Conservation (phyloP, 345 rosid genomes). For the Xanthoceras sorbifolium region DNA sequence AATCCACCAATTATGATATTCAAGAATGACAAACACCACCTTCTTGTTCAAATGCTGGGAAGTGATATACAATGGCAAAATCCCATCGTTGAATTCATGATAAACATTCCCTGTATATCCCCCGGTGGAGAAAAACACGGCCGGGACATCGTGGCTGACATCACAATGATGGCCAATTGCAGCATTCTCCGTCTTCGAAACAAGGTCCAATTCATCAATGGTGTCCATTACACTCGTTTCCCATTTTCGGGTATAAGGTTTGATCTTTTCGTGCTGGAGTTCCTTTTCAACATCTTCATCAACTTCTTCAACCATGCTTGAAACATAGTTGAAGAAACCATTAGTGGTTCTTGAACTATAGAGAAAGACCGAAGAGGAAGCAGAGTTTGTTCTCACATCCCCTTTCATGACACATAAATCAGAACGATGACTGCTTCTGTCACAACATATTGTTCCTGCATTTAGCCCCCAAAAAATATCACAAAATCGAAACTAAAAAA, state of each 20-base stretch:
- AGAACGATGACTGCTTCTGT: slow-evolving; percentile 61
- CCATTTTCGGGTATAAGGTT: slow-evolving; percentile 91
- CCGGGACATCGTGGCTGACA: slow-evolving; percentile 63
- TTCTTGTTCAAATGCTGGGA: slow-evolving; percentile 68
- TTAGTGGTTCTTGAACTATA: slow-evolving; percentile 32
- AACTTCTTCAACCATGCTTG: slow-evolving; percentile 17
- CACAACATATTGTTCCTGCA: slow-evolving; percentile 81
- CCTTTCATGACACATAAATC: slow-evolving; percentile 82
- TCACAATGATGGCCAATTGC: slow-evolving; percentile 42
- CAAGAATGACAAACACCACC: slow-evolving; percentile 77
- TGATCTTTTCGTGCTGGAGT: slow-evolving; percentile 55
- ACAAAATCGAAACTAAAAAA: neutral
- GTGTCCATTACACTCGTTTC: slow-evolving; percentile 72
- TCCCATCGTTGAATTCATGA: slow-evolving; percentile 87
- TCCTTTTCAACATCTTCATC: slow-evolving; percentile 10
- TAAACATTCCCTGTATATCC: slow-evolving; percentile 84
- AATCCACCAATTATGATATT: slow-evolving; percentile 87
- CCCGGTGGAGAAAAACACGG: slow-evolving; percentile 80
- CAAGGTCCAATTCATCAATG: slow-evolving; percentile 60
- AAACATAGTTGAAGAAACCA: slow-evolving; percentile 19
- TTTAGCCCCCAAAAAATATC: slow-evolving; percentile 13
- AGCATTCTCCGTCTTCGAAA: slow-evolving; percentile 33
- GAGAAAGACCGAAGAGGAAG: slow-evolving; percentile 67
- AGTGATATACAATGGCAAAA: slow-evolving; percentile 75
- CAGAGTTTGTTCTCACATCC: slow-evolving; percentile 61